phyloP scores from a whole-genome alignment of 805 yeast genomes.

The Metschnikowia borealis region DNA sequence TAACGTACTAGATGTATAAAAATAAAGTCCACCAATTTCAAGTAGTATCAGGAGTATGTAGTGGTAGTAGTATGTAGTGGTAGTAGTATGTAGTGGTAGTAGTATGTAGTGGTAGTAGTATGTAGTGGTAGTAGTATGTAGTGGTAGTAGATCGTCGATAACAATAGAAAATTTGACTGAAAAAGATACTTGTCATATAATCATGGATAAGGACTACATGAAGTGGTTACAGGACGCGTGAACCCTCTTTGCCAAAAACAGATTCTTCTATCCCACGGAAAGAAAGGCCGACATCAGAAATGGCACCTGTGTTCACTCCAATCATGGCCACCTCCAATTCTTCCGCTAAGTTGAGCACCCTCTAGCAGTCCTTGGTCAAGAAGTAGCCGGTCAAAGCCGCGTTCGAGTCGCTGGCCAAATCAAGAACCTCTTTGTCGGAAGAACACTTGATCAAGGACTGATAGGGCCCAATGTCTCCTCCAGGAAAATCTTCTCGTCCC shows the following conservation, averaged over 20 bases:
- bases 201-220: too few species aligned
- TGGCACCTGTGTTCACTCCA: constrained; percentile 71
- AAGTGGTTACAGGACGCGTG: constrained; percentile 18
- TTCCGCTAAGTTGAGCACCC: constrained; percentile 61
- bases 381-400: constrained; percentile 80
- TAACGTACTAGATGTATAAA: too few species aligned
- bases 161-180: too few species aligned
- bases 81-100: too few species aligned
- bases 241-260: constrained; percentile 80
- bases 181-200: too few species aligned
- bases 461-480: constrained; percentile 85
- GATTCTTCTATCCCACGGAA: constrained; percentile 77
- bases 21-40: too few species aligned
- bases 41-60: too few species aligned
- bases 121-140: too few species aligned
- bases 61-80: too few species aligned
- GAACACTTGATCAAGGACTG: constrained; percentile 64
- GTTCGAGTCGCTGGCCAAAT: constrained; percentile 58
- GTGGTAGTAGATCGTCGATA: too few species aligned
- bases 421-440: constrained; percentile 60
- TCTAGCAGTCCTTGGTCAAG: constrained; percentile 51
- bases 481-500: constrained; percentile 50
- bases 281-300: constrained; percentile 62
- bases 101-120: too few species aligned
- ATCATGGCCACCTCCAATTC: constrained; percentile 75